Evolutionary conservation across 805 yeast species (phyloP), one percentile per base, ranked within the genome.

Genomic region (Blastobotrys muscicola): DNA sequence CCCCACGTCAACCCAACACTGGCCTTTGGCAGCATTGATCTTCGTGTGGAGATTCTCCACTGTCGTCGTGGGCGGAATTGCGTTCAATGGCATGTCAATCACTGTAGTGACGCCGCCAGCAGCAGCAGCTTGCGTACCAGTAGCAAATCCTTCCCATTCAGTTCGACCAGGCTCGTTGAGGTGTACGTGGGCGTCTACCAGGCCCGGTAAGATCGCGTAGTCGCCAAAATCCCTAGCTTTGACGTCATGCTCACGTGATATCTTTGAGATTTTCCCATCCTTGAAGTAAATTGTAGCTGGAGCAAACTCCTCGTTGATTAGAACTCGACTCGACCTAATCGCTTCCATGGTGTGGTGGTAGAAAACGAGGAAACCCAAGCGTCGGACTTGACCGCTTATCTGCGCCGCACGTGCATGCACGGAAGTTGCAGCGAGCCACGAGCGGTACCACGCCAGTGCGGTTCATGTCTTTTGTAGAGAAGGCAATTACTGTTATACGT

Each of bases 111-210:
- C 97, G 45, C 97, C 97, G 12, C 97, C 97, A 9, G 89, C 72
- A 0, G 94, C 94, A 0, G 97, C 97, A 2, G 95, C 84, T 58
- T 81, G 80, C 0, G 97, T 89, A 0, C 97, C 97, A 0, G 95
- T 82, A n/a, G 80, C 95, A 60, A 90, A 89, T 1, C 97, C 97
- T 63, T 89, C 97, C 97, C 97, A 89, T 49, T 87, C 95, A 1
- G 97, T 89, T 53, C 97, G 69, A n/a, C 97, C 97, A 0, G 97
- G 97, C 54, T 90, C 97, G 61, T 90, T 90, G 53, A 89, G 67
- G 57, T 89, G 97, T 20, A 89, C 97, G 61, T 89, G 97, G 4
- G 95, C 75, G 57, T 89, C 97, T 3, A 89, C 94, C 29, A 89
- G 71, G 0, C 97, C 97, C 0, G 97, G 97, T 68, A 90, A 67